Conservation (phyloP, 192 early-diverging fungal species). For the Geosiphon pyriformis region DNA sequence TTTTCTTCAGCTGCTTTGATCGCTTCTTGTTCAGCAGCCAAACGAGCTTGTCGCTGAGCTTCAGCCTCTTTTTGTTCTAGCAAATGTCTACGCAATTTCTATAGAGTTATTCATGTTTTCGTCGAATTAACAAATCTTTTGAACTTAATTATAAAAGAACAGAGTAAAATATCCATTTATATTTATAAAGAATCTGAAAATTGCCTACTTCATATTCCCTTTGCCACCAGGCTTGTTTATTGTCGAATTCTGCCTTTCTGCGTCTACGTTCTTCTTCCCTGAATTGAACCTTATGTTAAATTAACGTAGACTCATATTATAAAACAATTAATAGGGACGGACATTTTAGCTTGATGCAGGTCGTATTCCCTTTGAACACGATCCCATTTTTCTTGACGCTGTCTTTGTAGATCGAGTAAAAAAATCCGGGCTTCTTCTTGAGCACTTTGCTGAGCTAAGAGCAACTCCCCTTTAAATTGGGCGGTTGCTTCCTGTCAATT, state of each 20-base stretch:
- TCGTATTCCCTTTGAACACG: neutral
- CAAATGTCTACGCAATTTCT: too few relatives aligned
- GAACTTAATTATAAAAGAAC: neutral
- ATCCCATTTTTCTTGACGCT: neutral
- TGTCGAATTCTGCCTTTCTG: neutral
- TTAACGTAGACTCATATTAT: neutral
- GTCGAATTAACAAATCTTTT: neutral
- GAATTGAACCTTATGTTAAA: neutral
- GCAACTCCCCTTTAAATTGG: neutral
- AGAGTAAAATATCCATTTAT: neutral
- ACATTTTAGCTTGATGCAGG: neutral
- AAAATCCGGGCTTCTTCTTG: neutral
- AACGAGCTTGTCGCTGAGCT: neutral
- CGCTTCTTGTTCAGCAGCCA: constrained; percentile 1
- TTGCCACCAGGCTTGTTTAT: neutral
- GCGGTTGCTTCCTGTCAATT: neutral
- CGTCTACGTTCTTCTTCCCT: neutral
- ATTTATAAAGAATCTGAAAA: neutral
- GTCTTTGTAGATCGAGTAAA: neutral
- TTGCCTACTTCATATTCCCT: neutral
- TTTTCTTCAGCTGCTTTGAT: constrained; percentile 4
- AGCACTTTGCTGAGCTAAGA: neutral
- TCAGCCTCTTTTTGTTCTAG: too few relatives aligned
- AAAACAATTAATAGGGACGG: neutral
- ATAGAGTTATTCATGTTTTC: neutral